Evolutionary conservation across 768 basidiomycete species (phyloP).

Genomic region (Omphalotus guepiniiformis): DNA sequence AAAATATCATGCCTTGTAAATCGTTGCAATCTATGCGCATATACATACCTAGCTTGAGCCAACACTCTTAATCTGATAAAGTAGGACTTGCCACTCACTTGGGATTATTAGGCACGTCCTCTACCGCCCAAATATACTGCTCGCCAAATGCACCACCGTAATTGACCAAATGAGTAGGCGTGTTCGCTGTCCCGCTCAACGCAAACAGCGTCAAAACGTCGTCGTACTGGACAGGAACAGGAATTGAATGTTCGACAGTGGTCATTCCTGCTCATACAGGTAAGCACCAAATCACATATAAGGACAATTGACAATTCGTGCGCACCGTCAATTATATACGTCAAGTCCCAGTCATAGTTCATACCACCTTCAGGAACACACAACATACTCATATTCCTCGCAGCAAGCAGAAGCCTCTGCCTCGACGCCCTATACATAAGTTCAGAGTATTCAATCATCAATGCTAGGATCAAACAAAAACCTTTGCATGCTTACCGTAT

Average conservation of each 20-base stretch:
- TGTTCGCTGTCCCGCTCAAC: slow-evolving; percentile 64
- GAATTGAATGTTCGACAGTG: slow-evolving; percentile 68
- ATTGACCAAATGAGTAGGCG: slow-evolving; percentile 74
- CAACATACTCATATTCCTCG: slow-evolving; percentile 60
- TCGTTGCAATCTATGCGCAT: slow-evolving; percentile 53
- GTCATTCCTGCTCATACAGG: slow-evolving; percentile 56
- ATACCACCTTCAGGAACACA: slow-evolving; percentile 77
- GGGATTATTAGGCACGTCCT: slow-evolving; percentile 61
- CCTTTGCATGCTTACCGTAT: slow-evolving; percentile 40
- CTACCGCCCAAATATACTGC: slow-evolving; percentile 61
- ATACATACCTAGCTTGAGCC: slow-evolving; percentile 2
- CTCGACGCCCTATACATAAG: slow-evolving; percentile 53
- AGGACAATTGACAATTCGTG: neutral
- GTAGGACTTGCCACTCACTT: slow-evolving; percentile 41
- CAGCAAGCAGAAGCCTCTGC: slow-evolving; percentile 59
- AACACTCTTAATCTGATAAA: neutral
- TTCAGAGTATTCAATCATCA: neutral
- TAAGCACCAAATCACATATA: neutral
- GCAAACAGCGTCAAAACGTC: slow-evolving; percentile 62
- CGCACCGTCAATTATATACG: slow-evolving; percentile 73
- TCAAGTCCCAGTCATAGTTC: slow-evolving; percentile 77
- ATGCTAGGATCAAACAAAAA: neutral
- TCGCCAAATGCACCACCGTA: slow-evolving; percentile 74
- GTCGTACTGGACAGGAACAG: slow-evolving; percentile 60
- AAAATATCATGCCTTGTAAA: slow-evolving; percentile 65